A percentile compares a stretch with the other conserved stretches of the same genome.
These are phyloP conservation scores for Phytophthora sansomeana DNA, from an alignment of 352 stramenopile genomes.

Conservation along the genomic window DNA sequence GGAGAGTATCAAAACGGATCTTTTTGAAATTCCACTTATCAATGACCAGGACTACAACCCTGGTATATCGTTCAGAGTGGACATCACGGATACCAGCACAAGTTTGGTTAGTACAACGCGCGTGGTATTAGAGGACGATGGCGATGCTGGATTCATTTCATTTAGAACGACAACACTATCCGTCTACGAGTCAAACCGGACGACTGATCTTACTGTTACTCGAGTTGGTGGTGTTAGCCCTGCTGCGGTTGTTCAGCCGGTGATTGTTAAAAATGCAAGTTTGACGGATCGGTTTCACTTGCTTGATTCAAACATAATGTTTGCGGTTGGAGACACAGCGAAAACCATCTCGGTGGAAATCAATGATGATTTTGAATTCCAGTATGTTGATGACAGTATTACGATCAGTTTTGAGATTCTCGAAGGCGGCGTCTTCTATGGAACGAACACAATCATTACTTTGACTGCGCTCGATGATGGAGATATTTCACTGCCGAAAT, in stretches of 20 bases:
- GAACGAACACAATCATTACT: constrained; percentile 23
- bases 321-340: constrained; percentile 35
- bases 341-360: constrained; percentile 41
- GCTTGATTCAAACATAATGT: constrained; percentile 36
- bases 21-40: constrained; percentile 46
- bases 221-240: constrained; percentile 41
- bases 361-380: constrained; percentile 48
- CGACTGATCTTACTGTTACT: constrained; percentile 34
- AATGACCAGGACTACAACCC: constrained; percentile 55
- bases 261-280: constrained; percentile 21
- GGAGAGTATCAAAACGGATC: constrained; percentile 37
- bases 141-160: constrained; percentile 59
- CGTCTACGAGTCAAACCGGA: constrained; percentile 45
- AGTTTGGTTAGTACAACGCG: constrained; percentile 33
- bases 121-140: constrained; percentile 55
- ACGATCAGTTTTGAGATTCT: constrained; percentile 53
- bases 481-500: constrained; percentile 59
- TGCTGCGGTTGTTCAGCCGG: constrained; percentile 35
- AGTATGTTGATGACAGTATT: constrained; percentile 49
- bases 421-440: constrained; percentile 40
- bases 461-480: constrained; percentile 60
- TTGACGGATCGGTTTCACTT: constrained; percentile 49
- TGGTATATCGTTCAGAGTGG: constrained; percentile 51
- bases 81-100: constrained; percentile 41
- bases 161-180: constrained; percentile 35